Evolutionary conservation across 225 moss, liverwort and hornwort species (phyloP), one percentile per base, ranked within the genome.

Genomic region (Neckera pumila): DNA sequence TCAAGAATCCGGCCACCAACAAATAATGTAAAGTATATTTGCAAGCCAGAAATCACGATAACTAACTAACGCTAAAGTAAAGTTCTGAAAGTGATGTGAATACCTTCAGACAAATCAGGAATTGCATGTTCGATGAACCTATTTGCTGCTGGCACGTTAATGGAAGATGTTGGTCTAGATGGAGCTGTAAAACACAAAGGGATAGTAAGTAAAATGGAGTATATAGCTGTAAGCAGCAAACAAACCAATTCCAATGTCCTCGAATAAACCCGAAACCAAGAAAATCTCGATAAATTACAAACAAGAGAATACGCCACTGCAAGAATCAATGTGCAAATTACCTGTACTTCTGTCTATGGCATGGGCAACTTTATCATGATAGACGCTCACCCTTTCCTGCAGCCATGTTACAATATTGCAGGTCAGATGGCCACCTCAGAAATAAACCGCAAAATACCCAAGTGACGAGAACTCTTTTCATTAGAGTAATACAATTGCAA

Each of bases 91-190:
- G 70, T 69, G 75, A 73, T 56, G 71, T 27, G 66, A 59, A 80
- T 90, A 97, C 97, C 96, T 94, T 91, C 94, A 65, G 94, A 89
- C 72, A 97, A 91, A 92, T 96, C 94, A 38, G 98, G 94, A 80
- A 99, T 96, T 75, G 97, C 91, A 88, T 96, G 96, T 80, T 96
- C 98, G 86, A 98, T 96, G 78, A 98, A 99, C 83, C 98, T 95
- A 84, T 96, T 97, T 40, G 96, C 95, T 38, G 97, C 96, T 90
- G 88, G 83, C 62, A 97, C 88, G 83, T 99, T 92, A 79, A 97
- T 89, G 61, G 88, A 90, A 85, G 94, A 84, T 85, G 91, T 87
- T 84, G 96, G 97, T 59, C 92, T 85, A 31, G 76, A 90, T 84
- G 95, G 92, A 88, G 92, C 97, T 98, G 95, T 83, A 89, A 84